These are phyloP conservation scores for Acanthamoeba comandoni DNA, from an alignment of 208 protist genomes.

Conservation along the genomic window DNA sequence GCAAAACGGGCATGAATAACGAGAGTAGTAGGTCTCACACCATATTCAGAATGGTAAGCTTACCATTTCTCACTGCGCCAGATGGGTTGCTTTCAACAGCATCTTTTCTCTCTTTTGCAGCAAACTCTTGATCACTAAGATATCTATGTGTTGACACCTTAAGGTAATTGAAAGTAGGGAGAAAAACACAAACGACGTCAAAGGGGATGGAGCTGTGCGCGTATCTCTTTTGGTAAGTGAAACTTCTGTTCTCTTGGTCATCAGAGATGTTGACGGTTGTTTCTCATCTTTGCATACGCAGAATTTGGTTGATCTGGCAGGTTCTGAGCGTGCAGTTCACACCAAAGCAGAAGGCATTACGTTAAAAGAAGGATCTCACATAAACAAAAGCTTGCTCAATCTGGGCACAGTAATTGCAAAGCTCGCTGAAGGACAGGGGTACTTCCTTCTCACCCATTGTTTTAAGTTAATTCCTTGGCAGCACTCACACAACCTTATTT, in stretches of 20 bases:
- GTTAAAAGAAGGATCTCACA: constrained; percentile 95
- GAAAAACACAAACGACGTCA: not conserved
- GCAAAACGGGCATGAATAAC: constrained; percentile 95
- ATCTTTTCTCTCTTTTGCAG: too few species aligned
- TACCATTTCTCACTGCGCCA: constrained; percentile 47
- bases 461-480: not conserved
- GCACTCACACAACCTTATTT: constrained; percentile 14
- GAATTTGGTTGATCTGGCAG: constrained; percentile 97
- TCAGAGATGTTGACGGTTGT: not conserved
- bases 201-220: constrained; percentile 68
- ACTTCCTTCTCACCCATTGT: not conserved
- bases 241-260: not conserved
- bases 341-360: constrained; percentile 93
- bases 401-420: constrained; percentile 89
- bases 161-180: constrained; percentile 66
- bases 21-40: constrained; percentile 95
- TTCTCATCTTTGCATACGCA: constrained; percentile 85
- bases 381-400: constrained; percentile 95
- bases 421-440: constrained; percentile 80
- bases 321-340: constrained; percentile 94
- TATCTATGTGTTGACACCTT: not conserved
- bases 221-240: constrained; percentile 63
- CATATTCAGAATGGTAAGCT: constrained; percentile 93
- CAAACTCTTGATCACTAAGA: too few species aligned
- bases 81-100: constrained; percentile 8